A percentile compares a stretch with the other conserved stretches of the same genome.
Evolutionary conservation across 2,329 filamentous ascomycete genomes (phyloP).

Genomic region (Phialophora macrospora): DNA sequence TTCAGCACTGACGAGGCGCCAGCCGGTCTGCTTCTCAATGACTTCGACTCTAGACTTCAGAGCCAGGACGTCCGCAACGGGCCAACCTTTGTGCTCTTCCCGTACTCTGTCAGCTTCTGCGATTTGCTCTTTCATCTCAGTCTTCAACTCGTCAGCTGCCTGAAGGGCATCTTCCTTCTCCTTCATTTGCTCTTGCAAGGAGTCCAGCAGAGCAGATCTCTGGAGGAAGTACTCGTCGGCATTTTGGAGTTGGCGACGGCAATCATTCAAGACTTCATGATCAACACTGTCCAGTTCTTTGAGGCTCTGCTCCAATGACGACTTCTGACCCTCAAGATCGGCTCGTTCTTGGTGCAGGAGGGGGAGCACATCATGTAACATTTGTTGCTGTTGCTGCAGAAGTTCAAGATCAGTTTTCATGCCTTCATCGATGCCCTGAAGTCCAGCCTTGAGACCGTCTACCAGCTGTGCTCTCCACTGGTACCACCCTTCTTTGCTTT

Average conservation of each 20-base stretch:
- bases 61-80: conserved; percentile 74
- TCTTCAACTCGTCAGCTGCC: conserved; percentile 68
- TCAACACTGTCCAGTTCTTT: conserved; percentile 68
- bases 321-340: conserved; percentile 65
- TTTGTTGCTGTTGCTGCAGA: conserved; percentile 69
- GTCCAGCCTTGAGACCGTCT: conserved; percentile 78
- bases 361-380: conserved; percentile 72
- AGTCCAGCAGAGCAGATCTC: conserved; percentile 70
- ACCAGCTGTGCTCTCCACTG: conserved; percentile 93
- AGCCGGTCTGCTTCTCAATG: conserved; percentile 51
- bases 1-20: conserved; percentile 49
- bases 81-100: conserved; percentile 90
- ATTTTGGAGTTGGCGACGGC: conserved; percentile 69
- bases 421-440: conserved; percentile 74
- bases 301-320: conserved; percentile 72
- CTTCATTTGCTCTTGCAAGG: conserved; percentile 69
- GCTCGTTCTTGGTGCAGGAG: conserved; percentile 65
- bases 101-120: conserved; percentile 79
- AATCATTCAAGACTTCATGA: conserved; percentile 69
- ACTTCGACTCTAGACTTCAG: conserved; percentile 70
- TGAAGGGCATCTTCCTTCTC: conserved; percentile 70
- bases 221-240: conserved; percentile 71
- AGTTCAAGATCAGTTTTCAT: conserved; percentile 74
- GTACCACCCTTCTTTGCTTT: conserved; percentile 98
- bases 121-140: conserved; percentile 73